Base-by-base conservation (phyloP, 345 rosid genomes). In the Durio zibethinus region DNA sequence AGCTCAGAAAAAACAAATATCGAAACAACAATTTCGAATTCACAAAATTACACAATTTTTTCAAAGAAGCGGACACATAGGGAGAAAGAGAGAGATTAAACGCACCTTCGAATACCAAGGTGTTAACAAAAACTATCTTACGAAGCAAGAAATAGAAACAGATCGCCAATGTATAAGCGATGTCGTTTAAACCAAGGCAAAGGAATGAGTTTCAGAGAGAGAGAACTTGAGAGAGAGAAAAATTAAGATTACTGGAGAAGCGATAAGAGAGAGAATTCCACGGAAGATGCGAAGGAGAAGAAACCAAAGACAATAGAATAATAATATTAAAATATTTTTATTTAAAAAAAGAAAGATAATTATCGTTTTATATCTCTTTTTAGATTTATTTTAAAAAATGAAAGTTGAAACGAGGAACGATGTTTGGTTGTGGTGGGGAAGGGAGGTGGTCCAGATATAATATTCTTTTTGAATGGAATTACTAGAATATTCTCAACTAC, bases 371-470 rank as follows among this genome's bases (percentile, higher is more conserved):
- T 35, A 47, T 54, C 31, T 33, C 48, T 12, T 74, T 64, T 10
- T 18, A 35, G 31, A 50, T 61, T 72, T 38, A 0, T 54, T 36
- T 16, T 14, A 38, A 33, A 38, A 62, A 59, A 50, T 72, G 35
- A 53, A 62, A 79, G 67, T 61, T 76, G 72, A 82, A 85, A 79
- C 74, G 80, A 76, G 74, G 80, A 85, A 82, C 56, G 73, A 85
- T 80, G 85, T 83, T 82, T 80, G 88, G 88, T 80, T 78, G 88
- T 82, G 90, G 91, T 85, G 86, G 87, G 89, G 86, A 79, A 80
- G 80, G 84, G 74, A 7, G 56, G 83, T 83, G 89, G 88, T 82
- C 87, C 91, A 86, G 78, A 72, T 80, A 80, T 71, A 54, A 48
- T 76, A 80, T 33, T 72, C 62, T 33, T 53, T 21, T 1, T 27